Conservation (phyloP, 2,329 filamentous ascomycete species). For the Orbilia blumenaviensis region DNA sequence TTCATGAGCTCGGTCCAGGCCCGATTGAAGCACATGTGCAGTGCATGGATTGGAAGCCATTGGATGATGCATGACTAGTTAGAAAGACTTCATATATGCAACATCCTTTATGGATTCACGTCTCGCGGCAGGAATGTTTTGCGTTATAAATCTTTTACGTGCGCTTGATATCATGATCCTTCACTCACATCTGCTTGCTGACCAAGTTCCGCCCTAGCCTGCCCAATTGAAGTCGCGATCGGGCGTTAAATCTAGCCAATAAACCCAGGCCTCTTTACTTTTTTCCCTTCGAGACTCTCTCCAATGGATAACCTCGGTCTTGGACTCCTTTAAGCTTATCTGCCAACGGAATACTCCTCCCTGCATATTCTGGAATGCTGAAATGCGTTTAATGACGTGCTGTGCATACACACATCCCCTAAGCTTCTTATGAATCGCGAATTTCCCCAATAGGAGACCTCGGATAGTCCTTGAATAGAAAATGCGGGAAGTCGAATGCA, state of each 20-base stretch:
- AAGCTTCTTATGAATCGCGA: not conserved
- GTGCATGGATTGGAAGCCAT: not conserved
- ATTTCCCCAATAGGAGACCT: not conserved
- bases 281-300: conserved; percentile 4
- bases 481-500: conserved; percentile 1
- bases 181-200: not conserved
- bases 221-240: conserved; percentile 4
- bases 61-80: not conserved
- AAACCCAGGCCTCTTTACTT: not conserved
- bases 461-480: not conserved
- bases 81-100: conserved; percentile 1
- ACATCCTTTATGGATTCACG: conserved; percentile 14
- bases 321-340: conserved; percentile 10
- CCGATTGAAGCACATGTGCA: not conserved
- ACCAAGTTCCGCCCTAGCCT: not conserved
- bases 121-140: conserved; percentile 11
- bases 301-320: not conserved
- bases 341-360: not conserved
- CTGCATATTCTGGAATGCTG: conserved; percentile 45
- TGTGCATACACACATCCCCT: conserved; percentile 1
- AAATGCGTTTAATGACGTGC: conserved; percentile 36
- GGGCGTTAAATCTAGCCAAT: conserved; percentile 14
- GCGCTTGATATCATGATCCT: conserved; percentile 11
- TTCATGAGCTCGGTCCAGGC: no score
- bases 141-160: not conserved